Percentiles rank a stretch among this genome's conserved stretches.
Conservation (phyloP, 495 filamentous ascomycete genomes). For the Neurospora sp. region DNA sequence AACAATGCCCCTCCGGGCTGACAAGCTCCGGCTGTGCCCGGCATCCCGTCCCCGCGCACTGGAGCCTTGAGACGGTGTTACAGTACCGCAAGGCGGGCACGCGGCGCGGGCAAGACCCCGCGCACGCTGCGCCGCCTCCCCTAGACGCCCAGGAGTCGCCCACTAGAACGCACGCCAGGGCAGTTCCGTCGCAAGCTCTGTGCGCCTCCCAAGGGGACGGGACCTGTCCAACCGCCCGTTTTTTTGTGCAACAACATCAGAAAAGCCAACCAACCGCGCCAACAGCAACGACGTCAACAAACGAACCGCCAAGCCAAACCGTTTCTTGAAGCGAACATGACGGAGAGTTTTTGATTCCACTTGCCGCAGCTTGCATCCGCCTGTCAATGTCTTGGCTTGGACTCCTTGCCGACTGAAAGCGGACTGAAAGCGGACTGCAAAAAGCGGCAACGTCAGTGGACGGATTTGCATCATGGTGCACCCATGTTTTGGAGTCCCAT, state of each 20-base stretch:
- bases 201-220: too few species aligned
- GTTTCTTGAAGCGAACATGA: not conserved
- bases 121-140: not conserved
- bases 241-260: too few species aligned
- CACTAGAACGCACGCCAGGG: not conserved
- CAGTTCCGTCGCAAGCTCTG: too few species aligned
- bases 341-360: not conserved
- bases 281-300: too few species aligned
- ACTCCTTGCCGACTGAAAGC: not conserved
- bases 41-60: not conserved
- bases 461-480: not conserved
- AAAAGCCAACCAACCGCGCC: too few species aligned
- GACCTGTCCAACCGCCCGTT: too few species aligned
- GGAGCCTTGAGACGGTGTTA: not conserved
- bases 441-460: not conserved
- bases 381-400: not conserved
- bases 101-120: not conserved
- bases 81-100: not conserved
- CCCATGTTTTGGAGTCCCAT: not conserved
- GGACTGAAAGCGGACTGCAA: not conserved
- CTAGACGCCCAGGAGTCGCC: not conserved
- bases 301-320: too few species aligned
- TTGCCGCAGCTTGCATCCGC: not conserved
- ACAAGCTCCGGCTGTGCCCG: not conserved
- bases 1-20: not conserved